A percentile compares a stretch with the other conserved stretches of the same genome.
Evolutionary conservation across 2,329 filamentous ascomycete genomes (phyloP).

Genomic region (Neurospora sp.): DNA sequence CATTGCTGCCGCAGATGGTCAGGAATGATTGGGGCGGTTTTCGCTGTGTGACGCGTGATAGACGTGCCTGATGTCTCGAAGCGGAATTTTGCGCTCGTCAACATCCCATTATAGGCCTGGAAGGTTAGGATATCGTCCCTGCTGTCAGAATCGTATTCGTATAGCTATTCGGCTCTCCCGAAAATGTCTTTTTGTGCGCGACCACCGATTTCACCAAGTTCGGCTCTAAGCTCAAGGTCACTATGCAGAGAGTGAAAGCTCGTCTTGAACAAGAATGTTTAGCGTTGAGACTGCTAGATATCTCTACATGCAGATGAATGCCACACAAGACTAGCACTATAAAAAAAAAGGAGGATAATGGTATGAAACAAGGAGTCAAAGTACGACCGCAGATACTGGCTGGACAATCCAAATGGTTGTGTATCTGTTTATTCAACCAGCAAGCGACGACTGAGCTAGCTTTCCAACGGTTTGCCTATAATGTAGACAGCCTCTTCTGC

Average conservation of each 20-base stretch:
- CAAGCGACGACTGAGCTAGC: background rate
- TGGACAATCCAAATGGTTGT: background rate
- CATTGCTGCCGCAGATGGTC: background rate
- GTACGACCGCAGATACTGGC: background rate
- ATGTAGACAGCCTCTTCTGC: background rate
- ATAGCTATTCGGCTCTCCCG: background rate
- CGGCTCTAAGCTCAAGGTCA: background rate
- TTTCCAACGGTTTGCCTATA: background rate
- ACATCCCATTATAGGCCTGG: background rate
- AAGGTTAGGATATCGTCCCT: background rate
- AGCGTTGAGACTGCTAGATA: background rate
- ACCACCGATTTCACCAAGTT: background rate
- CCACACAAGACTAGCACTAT: background rate
- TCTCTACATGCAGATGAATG: background rate
- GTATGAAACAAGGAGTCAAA: background rate
- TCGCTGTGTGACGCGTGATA: background rate
- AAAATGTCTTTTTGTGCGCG: too few relatives aligned
- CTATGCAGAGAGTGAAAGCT: background rate
- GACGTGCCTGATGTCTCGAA: background rate
- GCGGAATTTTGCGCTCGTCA: background rate
- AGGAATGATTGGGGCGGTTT: background rate
- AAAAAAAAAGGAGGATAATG: background rate
- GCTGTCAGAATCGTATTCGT: background rate
- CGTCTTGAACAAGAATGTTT: background rate
- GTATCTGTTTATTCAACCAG: background rate